phyloP scores from a whole-genome alignment of 2,329 filamentous ascomycete genomes.

The Pestalotiopsis sp. region DNA sequence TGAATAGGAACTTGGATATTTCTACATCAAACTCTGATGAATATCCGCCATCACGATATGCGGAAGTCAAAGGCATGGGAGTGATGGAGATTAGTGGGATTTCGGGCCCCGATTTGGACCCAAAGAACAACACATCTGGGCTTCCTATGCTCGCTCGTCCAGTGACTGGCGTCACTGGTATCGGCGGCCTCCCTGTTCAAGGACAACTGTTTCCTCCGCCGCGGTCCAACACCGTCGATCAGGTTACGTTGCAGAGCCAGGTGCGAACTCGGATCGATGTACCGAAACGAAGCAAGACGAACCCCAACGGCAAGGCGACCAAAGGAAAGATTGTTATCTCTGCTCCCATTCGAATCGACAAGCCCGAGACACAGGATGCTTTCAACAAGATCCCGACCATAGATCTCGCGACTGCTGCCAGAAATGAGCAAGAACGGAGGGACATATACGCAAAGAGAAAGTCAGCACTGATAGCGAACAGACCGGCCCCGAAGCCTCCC shows the following conservation, averaged over 20 bases:
- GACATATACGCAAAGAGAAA: slow-evolving; percentile 32
- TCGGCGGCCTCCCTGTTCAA: slow-evolving; percentile 42
- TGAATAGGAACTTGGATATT: slow-evolving; percentile 39
- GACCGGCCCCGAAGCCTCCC: slow-evolving; percentile 40
- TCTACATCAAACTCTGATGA: slow-evolving; percentile 44
- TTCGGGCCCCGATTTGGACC: slow-evolving; percentile 29
- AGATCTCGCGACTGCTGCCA: slow-evolving; percentile 51
- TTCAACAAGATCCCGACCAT: slow-evolving; percentile 41
- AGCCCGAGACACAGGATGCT: slow-evolving; percentile 26
- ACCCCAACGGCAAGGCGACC: slow-evolving; percentile 28
- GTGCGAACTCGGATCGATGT: slow-evolving; percentile 13
- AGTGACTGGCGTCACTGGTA: slow-evolving; percentile 34
- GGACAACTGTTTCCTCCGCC: slow-evolving; percentile 45
- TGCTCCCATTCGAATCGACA: slow-evolving; percentile 44
- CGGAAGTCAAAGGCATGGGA: slow-evolving; percentile 49
- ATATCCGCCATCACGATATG: slow-evolving; percentile 49
- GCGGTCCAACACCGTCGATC: slow-evolving; percentile 29
- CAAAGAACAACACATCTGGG: slow-evolving; percentile 20
- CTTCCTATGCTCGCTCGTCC: slow-evolving; percentile 43
- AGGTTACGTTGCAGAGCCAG: slow-evolving; percentile 17
- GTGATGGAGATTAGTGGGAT: slow-evolving; percentile 40
- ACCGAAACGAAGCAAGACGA: slow-evolving; percentile 20
- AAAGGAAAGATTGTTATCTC: slow-evolving; percentile 51
- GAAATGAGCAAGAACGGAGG: slow-evolving; percentile 47
- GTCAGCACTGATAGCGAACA: slow-evolving; percentile 36